A percentile compares a stretch with the other conserved stretches of the same genome.
Evolutionary conservation across 495 filamentous ascomycete genomes (phyloP).

Genomic region (Penicillium angulare): DNA sequence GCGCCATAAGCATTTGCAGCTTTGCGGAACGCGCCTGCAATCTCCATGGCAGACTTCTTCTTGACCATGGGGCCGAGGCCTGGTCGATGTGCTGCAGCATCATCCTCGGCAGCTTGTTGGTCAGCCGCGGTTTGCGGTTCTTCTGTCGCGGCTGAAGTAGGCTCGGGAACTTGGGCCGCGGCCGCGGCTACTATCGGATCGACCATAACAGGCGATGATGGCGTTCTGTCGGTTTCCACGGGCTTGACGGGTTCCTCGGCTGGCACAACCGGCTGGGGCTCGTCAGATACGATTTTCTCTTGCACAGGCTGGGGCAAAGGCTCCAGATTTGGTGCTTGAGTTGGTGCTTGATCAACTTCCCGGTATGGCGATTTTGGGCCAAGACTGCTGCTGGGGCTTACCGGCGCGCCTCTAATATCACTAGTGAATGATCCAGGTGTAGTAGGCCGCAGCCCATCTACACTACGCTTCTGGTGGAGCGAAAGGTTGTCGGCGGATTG

Average conservation of each 20-base stretch:
- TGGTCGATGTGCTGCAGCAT: slow-evolving; percentile 57
- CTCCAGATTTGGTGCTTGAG: slow-evolving; percentile 8
- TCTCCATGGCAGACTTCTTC: slow-evolving; percentile 65
- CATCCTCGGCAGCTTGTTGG: slow-evolving; percentile 41
- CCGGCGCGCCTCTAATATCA: slow-evolving; percentile 19
- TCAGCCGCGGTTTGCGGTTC: not conserved
- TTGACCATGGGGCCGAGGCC: slow-evolving; percentile 92
- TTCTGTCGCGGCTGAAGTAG: not conserved
- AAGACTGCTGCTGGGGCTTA: slow-evolving; percentile 25
- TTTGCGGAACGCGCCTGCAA: slow-evolving; percentile 77
- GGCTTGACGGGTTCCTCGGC: slow-evolving; percentile 1
- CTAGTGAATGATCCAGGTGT: slow-evolving; percentile 27
- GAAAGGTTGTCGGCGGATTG: slow-evolving; percentile 19
- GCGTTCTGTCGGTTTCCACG: not conserved
- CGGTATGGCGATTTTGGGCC: slow-evolving; percentile 26
- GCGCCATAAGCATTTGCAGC: slow-evolving; percentile 77
- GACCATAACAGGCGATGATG: slow-evolving; percentile 5
- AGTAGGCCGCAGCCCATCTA: slow-evolving; percentile 31
- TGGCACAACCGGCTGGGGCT: not conserved
- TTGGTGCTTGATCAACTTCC: slow-evolving; percentile 20
- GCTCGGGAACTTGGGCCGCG: not conserved
- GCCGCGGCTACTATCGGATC: slow-evolving; percentile 20
- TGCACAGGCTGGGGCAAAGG: slow-evolving; percentile 9
- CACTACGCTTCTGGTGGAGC: slow-evolving; percentile 22
- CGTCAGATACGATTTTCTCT: slow-evolving; percentile 8